These are phyloP conservation scores for Phaeosphaeriaceae sp. DNA, from an alignment of 2,329 filamentous ascomycete genomes.

Conservation along the genomic window DNA sequence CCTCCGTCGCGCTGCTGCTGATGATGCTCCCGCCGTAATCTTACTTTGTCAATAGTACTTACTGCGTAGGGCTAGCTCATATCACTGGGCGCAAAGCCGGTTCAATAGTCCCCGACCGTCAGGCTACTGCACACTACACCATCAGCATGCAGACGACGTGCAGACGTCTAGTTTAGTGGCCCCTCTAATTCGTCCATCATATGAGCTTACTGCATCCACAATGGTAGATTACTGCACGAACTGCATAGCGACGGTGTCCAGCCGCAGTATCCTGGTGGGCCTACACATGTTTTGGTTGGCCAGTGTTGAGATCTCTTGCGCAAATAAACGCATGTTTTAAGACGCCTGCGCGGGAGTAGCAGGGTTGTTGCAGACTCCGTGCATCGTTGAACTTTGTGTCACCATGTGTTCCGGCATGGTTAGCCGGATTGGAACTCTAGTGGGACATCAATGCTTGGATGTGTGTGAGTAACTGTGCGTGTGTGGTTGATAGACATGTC, in stretches of 20 bases:
- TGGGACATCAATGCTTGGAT: neutral
- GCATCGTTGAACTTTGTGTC: conserved; percentile 16
- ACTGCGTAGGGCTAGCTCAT: conserved; percentile 7
- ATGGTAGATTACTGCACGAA: conserved; percentile 15
- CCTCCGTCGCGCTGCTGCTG: conserved; percentile 14
- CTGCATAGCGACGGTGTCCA: conserved; percentile 15
- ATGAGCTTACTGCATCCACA: conserved; percentile 16
- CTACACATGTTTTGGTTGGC: conserved; percentile 21
- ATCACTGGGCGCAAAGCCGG: conserved; percentile 14
- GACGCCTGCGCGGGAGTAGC: conserved; percentile 17
- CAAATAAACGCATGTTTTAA: conserved; percentile 20
- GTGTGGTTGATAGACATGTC: neutral
- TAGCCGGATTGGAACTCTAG: conserved; percentile 10
- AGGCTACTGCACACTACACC: conserved; percentile 31
- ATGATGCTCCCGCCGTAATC: conserved; percentile 10
- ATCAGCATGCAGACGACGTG: conserved; percentile 25
- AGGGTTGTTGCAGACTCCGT: conserved; percentile 19
- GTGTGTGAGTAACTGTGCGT: too few relatives aligned
- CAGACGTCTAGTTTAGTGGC: conserved; percentile 25
- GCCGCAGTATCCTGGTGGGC: conserved; percentile 15
- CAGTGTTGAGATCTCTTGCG: conserved; percentile 18
- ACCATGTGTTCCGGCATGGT: conserved; percentile 20
- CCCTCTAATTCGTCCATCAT: conserved; percentile 24
- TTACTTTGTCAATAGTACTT: conserved; percentile 10
- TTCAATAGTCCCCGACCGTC: conserved; percentile 19